phyloP scores from a whole-genome alignment of 352 stramenopile genomes.

The Phytophthora palmivora region DNA sequence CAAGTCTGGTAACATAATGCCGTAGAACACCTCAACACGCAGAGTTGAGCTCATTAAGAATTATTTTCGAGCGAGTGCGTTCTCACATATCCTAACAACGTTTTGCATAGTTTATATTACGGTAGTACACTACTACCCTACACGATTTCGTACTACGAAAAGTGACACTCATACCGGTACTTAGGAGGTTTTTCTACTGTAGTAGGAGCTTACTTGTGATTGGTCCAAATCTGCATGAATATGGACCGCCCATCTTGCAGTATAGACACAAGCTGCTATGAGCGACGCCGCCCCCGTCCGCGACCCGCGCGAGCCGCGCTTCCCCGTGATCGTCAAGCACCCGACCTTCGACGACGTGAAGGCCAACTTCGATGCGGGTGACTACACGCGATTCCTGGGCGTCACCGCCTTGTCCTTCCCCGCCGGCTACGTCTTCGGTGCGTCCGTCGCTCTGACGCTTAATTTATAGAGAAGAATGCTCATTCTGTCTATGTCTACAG shows the following conservation, averaged over 20 bases:
- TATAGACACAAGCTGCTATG: constrained; percentile 41
- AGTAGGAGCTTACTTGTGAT: no score
- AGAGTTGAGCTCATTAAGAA: no score
- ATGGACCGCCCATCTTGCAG: constrained; percentile 13
- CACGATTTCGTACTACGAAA: no score
- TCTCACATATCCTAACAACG: no score
- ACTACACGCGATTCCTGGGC: constrained; percentile 72
- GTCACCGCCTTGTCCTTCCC: constrained; percentile 75
- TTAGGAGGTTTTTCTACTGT: no score
- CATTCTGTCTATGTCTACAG: constrained; percentile 33
- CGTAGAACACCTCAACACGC: no score
- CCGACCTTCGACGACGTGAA: constrained; percentile 78
- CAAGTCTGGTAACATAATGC: no score
- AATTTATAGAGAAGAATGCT: constrained; percentile 1
- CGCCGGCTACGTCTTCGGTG: constrained; percentile 81
- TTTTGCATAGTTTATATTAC: no score
- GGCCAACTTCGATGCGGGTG: constrained; percentile 65
- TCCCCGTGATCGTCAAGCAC: constrained; percentile 84
- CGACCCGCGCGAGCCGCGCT: constrained; percentile 68
- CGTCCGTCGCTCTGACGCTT: constrained; percentile 17
- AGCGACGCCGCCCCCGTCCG: constrained; percentile 49
- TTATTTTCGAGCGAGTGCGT: no score
- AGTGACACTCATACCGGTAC: no score
- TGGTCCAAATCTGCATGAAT: constrained; percentile 17
- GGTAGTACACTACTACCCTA: no score